Percentiles rank a stretch among this genome's conserved stretches.
phyloP scores from a whole-genome alignment of 352 stramenopile genomes.

The Halophytophthora polymorphica region DNA sequence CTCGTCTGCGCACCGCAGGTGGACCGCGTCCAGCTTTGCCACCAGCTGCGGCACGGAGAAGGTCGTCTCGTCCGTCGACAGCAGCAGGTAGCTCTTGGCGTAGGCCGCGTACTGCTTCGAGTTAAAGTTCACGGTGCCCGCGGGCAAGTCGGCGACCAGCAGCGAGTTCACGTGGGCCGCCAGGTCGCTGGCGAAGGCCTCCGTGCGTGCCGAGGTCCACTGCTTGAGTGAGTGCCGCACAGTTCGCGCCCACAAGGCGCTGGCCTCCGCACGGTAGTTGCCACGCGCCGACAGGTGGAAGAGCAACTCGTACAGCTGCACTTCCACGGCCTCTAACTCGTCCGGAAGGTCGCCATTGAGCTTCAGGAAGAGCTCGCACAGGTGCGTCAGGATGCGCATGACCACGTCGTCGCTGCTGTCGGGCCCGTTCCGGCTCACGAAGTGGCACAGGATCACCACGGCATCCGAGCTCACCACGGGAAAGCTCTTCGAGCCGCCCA shows the following conservation, averaged over 20 bases:
- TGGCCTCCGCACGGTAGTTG: conserved; percentile 46
- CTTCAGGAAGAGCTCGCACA: conserved; percentile 57
- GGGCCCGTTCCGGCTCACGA: conserved; percentile 38
- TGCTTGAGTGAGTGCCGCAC: conserved; percentile 32
- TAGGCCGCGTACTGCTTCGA: conserved; percentile 48
- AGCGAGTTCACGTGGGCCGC: conserved; percentile 51
- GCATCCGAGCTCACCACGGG: conserved; percentile 67
- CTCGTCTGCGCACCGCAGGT: conserved; percentile 29
- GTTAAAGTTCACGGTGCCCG: conserved; percentile 33
- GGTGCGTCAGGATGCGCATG: conserved; percentile 56
- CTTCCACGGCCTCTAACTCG: conserved; percentile 54
- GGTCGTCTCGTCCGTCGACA: conserved; percentile 30
- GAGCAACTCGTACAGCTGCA: conserved; percentile 48
- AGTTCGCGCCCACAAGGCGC: conserved; percentile 42
- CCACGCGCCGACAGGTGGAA: conserved; percentile 61
- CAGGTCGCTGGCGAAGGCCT: conserved; percentile 45
- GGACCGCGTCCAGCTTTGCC: conserved; percentile 50
- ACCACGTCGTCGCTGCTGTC: conserved; percentile 41
- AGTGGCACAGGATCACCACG: conserved; percentile 72
- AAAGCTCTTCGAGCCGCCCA: conserved; percentile 36
- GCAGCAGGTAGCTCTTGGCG: conserved; percentile 44
- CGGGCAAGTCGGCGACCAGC: conserved; percentile 28
- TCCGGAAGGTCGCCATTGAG: conserved; percentile 33
- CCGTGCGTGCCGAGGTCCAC: conserved; percentile 33
- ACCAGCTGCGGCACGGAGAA: conserved; percentile 35